Evolutionary conservation across 345 rosid species (phyloP).

Genomic region (Combretum micranthum): DNA sequence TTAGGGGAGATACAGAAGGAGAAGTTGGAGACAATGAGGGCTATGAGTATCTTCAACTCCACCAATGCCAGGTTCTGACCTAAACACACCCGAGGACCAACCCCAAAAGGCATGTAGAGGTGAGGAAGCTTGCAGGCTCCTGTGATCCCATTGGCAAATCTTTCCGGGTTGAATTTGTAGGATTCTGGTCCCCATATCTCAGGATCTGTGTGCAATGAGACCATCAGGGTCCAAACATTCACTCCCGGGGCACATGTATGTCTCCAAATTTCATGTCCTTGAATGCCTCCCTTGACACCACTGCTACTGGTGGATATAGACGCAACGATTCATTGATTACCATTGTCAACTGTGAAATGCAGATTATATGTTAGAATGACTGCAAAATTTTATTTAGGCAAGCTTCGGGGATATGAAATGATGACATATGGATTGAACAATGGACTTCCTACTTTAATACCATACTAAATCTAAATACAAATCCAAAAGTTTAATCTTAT

Average conservation of each 20-base stretch:
- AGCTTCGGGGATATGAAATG: not conserved
- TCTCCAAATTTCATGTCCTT: constrained; percentile 1
- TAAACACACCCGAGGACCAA: constrained; percentile 18
- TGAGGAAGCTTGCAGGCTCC: constrained; percentile 28
- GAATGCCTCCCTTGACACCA: constrained; percentile 9
- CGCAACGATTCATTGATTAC: constrained; percentile 15
- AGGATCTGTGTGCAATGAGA: constrained; percentile 12
- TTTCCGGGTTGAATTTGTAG: constrained; percentile 20
- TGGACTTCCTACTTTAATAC: too few species aligned
- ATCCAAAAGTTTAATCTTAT: too few species aligned
- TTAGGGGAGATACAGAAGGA: constrained; percentile 19
- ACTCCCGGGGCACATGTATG: constrained; percentile 10
- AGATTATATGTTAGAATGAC: not conserved
- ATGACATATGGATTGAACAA: not conserved
- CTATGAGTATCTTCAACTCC: constrained; percentile 21
- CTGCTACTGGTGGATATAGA: constrained; percentile 2
- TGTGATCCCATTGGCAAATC: constrained; percentile 17
- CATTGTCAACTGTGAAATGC: constrained; percentile 8
- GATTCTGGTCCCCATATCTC: constrained; percentile 23
- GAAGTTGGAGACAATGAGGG: constrained; percentile 21
- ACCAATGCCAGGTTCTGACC: constrained; percentile 24
- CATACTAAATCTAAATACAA: too few species aligned
- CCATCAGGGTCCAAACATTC: constrained; percentile 7
- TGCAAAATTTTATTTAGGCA: not conserved
- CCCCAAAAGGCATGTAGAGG: constrained; percentile 25